Conservation (phyloP, 805 yeast genomes). For the Yamadazyma insecticola region DNA sequence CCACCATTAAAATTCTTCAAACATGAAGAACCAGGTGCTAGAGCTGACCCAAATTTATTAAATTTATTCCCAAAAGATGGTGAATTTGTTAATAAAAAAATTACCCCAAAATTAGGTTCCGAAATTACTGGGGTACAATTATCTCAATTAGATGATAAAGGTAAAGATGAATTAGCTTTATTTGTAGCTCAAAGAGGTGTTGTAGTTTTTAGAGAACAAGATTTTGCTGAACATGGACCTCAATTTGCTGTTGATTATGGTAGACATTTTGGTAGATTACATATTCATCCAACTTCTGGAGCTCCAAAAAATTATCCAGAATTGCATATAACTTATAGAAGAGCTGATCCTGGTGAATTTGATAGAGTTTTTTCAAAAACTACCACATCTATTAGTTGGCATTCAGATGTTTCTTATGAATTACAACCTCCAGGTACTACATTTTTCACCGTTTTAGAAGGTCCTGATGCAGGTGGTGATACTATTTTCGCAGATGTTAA, state of each 20-base stretch:
- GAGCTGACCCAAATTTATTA: conserved; percentile 56
- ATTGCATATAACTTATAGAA: conserved; percentile 57
- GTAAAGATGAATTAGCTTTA: conserved; percentile 66
- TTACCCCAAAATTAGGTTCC: conserved; percentile 70
- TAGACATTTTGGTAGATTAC: conserved; percentile 62
- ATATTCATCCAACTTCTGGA: conserved; percentile 72
- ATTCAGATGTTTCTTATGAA: conserved; percentile 72
- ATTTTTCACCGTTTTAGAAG: conserved; percentile 58
- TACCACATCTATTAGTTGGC: conserved; percentile 50
- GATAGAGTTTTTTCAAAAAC: conserved; percentile 29
- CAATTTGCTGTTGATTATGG: conserved; percentile 51
- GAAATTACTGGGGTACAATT: conserved; percentile 60
- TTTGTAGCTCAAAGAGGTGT: conserved; percentile 69
- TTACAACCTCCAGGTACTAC: conserved; percentile 71
- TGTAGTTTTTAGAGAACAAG: conserved; percentile 62
- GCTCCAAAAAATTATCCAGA: conserved; percentile 62
- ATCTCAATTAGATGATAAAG: conserved; percentile 40
- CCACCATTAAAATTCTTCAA: conserved; percentile 52
- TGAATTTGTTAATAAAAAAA: conserved; percentile 22
- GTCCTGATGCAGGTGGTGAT: conserved; percentile 65
- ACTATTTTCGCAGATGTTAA: conserved; percentile 69
- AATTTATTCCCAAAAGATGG: conserved; percentile 43
- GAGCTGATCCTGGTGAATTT: conserved; percentile 36
- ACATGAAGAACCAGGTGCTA: conserved; percentile 57
- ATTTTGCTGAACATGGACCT: conserved; percentile 51